Conservation (phyloP, 805 yeast species). For the Maudiozyma saulgeensis region DNA sequence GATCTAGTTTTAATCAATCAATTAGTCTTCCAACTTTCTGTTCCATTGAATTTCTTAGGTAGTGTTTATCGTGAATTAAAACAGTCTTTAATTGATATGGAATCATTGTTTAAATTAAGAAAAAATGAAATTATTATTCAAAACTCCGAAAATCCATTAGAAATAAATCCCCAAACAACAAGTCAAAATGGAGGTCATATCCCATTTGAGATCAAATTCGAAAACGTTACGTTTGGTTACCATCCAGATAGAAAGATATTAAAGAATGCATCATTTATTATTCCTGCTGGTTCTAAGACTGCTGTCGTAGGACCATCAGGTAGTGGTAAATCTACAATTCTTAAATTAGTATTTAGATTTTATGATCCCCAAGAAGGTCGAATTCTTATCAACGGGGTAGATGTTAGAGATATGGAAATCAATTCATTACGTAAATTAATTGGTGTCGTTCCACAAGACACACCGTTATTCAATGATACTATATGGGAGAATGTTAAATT, state of each 20-base stretch:
- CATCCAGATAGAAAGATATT: conserved; percentile 82
- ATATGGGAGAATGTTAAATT: conserved; percentile 80
- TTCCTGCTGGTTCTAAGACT: conserved; percentile 84
- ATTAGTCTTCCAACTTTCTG: conserved; percentile 88
- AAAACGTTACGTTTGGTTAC: conserved; percentile 88
- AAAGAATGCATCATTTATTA: conserved; percentile 67
- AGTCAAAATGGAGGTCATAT: conserved; percentile 1
- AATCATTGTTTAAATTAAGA: conserved; percentile 79
- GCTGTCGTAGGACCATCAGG: conserved; percentile 97
- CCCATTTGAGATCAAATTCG: conserved; percentile 77
- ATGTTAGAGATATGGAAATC: conserved; percentile 62
- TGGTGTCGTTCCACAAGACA: conserved; percentile 96
- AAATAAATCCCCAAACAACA: conserved; percentile 22
- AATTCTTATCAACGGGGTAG: conserved; percentile 81
- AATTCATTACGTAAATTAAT: conserved; percentile 64
- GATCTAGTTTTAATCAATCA: conserved; percentile 92
- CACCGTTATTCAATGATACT: conserved; percentile 88
- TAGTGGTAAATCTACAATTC: conserved; percentile 85
- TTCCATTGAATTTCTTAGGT: conserved; percentile 89
- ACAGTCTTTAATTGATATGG: conserved; percentile 93
- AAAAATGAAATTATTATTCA: conserved; percentile 58
- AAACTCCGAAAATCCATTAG: conserved; percentile 56
- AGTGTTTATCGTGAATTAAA: conserved; percentile 91
- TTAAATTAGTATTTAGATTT: conserved; percentile 77
- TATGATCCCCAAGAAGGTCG: conserved; percentile 76